Evolutionary conservation across 371 early-diverging fungal genomes (phyloP).

Genomic region (Mortierella sp.): DNA sequence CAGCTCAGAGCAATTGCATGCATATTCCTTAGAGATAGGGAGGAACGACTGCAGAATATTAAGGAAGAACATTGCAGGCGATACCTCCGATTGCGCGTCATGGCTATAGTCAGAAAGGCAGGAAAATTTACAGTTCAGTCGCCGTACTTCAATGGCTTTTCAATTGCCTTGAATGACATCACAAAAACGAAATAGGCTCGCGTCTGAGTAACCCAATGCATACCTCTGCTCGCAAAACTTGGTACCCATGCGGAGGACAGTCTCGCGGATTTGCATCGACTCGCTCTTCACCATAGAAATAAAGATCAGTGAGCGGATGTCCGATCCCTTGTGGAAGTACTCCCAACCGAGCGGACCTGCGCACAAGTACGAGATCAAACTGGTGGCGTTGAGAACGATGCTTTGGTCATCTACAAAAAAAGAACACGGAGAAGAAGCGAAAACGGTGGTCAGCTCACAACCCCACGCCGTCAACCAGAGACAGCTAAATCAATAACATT

Average conservation of each 20-base stretch:
- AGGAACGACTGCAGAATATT: conserved; percentile 57
- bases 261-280: conserved; percentile 58
- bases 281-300: conserved; percentile 58
- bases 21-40: conserved; percentile 57
- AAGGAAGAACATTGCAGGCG: conserved; percentile 56
- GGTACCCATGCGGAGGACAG: conserved; percentile 49
- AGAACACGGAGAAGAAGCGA: not conserved
- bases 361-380: conserved; percentile 50
- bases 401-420: conserved; percentile 40
- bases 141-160: not conserved
- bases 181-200: not conserved
- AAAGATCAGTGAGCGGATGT: conserved; percentile 53
- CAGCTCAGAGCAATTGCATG: conserved; percentile 58
- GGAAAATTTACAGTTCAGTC: not conserved
- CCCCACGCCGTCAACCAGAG: too few relatives aligned
- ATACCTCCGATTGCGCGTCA: conserved; percentile 12
- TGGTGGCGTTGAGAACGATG: conserved; percentile 55
- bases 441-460: not conserved
- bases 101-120: not conserved
- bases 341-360: conserved; percentile 48
- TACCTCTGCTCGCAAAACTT: conserved; percentile 51
- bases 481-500: too few relatives aligned
- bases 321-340: conserved; percentile 43
- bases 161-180: not conserved
- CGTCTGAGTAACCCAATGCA: not conserved